Base-by-base conservation (phyloP, 2,329 filamentous ascomycete genomes). In the Mycosphaerelloides madeirae region DNA sequence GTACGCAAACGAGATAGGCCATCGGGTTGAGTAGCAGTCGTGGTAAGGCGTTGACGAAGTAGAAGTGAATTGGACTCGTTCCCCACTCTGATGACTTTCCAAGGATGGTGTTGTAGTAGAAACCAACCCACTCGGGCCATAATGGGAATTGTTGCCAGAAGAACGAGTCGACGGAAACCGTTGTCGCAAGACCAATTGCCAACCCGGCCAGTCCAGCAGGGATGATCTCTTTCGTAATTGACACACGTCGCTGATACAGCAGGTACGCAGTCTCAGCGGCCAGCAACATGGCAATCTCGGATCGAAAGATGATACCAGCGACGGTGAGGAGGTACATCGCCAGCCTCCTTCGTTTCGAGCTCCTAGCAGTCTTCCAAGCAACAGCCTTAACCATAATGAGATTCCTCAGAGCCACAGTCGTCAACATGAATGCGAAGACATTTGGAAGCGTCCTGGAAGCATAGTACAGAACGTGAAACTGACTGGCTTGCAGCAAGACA, bases 381-480 rank as follows among this genome's bases (percentile, higher is more conserved):
- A 65, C 55, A 12, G 65, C 56, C 29, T 68, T 65, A 29, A 71
- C 71, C 13, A 76, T 71, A 2, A 82, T 68, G 34, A 79, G 61
- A 46, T 67, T 70, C 31, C 71, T 64, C 36, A 80, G 71, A 6
- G 85, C 83, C 34, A 85, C 61, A 1, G 83, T 89, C 44, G 83
- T 85, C 46, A 96, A 70, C 8, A 81, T 80, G 70, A 97, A 93
- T 15, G 93, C 90, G 68, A 96, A 95, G 85, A 94, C 95, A 65
- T 98, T 98, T 2, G 93, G 93, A 53, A 98, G 70, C 2, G 89
- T 93, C 49, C 93, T 78, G 13, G 89, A 93, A 12, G 90, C 84
- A 71, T 98, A 98, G 68, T 88, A 98, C 50, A 93, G 76, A 49
- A 95, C 71, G 68, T 98, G 93, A 61, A 98, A 98, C 66, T 97